Evolutionary conservation across 176 grass and related monocot genomes (phyloP).

Genomic region (Oryza australiensis): DNA sequence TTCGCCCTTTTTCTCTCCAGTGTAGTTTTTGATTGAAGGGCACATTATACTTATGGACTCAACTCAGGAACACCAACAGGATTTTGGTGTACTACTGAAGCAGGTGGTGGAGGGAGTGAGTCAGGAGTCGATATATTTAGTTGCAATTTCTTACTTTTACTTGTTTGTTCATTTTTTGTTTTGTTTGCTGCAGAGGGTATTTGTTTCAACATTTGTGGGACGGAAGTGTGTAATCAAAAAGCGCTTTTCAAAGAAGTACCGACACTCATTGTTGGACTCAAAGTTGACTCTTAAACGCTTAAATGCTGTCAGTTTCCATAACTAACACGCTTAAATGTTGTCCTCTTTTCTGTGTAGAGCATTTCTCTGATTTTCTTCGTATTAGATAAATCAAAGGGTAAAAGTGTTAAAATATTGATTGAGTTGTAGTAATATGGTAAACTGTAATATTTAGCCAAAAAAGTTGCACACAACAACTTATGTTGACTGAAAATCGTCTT

Average conservation of each 20-base stretch:
- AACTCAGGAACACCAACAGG: slow-evolving; percentile 38
- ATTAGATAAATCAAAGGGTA: not conserved
- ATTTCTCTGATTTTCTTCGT: not conserved
- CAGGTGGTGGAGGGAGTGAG: slow-evolving; percentile 92
- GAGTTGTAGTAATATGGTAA: slow-evolving; percentile 23
- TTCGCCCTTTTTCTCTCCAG: not conserved
- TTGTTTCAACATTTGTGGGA: slow-evolving; percentile 72
- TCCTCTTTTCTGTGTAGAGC: not conserved
- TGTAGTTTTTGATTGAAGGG: slow-evolving; percentile 28
- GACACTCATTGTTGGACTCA: slow-evolving; percentile 73
- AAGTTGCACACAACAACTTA: slow-evolving; percentile 4
- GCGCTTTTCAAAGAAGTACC: slow-evolving; percentile 88
- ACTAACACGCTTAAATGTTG: not conserved
- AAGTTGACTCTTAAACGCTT: slow-evolving; percentile 85
- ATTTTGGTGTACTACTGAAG: slow-evolving; percentile 73
- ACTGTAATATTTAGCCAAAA: not conserved
- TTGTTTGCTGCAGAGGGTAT: slow-evolving; percentile 67
- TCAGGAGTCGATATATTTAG: slow-evolving; percentile 2
- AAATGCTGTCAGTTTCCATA: slow-evolving; percentile 63
- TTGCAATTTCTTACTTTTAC: slow-evolving; percentile 17
- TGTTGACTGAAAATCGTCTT: slow-evolving; percentile 20
- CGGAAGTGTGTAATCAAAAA: slow-evolving; percentile 76
- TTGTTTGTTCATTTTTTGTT: slow-evolving; percentile 37
- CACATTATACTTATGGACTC: slow-evolving; percentile 47
- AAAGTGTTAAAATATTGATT: slow-evolving; percentile 22